Base-by-base conservation (phyloP, 1,284 basidiomycete species). In the Laetiporus sulphureus region DNA sequence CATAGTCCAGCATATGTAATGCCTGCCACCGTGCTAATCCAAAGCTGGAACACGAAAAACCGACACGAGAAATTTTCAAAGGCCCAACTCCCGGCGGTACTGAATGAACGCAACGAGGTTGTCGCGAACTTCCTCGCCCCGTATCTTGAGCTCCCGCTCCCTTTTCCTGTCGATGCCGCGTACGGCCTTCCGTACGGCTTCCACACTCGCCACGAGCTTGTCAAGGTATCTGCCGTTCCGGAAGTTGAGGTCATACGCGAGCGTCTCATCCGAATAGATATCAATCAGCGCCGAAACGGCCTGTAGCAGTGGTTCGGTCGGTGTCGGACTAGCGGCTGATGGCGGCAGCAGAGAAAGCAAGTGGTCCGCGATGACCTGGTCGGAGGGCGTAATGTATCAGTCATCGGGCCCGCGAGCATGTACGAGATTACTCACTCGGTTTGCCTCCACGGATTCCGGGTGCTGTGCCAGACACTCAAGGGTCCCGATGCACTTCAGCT, bases 251-350 rank as follows among this genome's bases (percentile, higher is more conserved):
- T 99, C 94, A 61, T 89, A 96, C 0, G 82, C 72, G 37, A 79
- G 64, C 7, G 66, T 74, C 63, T 99, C 96, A 65, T 99, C 95
- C 2, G 93, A 91, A 62, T 90, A 99, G 38, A 95, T 86, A 61
- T 98, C 95, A 50, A 98, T 91, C 36, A 98, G 63, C 20, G 87
- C 89, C 27, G 95, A 93, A 23, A 83, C 67, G 1, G 81, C 78
- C 53, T 95, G 91, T 15, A 97, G 71, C 42, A 88, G 69, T 0
- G 83, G 72, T 57, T 97, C 93, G 2, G 80, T 72, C 34, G 71
- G 73, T 32, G 66, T 63, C 27, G 65, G 53, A 27, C 72, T 65
- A 12, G 66, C 54, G 19, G 61, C 57, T 20, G 62, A 49, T 40
- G 63, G 61, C 32, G 73, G 71, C 22, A 81, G 59, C 46, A 80